Conservation (phyloP, 129 eudicot genomes). For the Helianthus annuus region HanXRQr2.0-SUNRISE NC_035442.2:61795233-61795732, state of each 20-base stretch:
- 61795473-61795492: not conserved
- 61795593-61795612: not conserved
- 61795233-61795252: too few species aligned
- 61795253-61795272: not conserved
- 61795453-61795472: not conserved
- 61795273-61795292: too few species aligned
- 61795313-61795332: not conserved
- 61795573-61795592: too few species aligned
- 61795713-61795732: too few species aligned
- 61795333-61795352: not conserved
- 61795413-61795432: not conserved
- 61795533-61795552: not conserved
- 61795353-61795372: too few species aligned
- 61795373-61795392: not conserved
- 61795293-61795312: not conserved
- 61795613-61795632: too few species aligned
- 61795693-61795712: too few species aligned
- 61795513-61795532: not conserved
- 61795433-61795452: not conserved
- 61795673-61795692: too few species aligned
- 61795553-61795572: not conserved
- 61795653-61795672: too few species aligned
- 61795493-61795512: not conserved
- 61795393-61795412: not conserved
- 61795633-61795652: too few species aligned